Evolutionary conservation across 768 basidiomycete species (phyloP).

Genomic region (Lyophyllum atratum): DNA sequence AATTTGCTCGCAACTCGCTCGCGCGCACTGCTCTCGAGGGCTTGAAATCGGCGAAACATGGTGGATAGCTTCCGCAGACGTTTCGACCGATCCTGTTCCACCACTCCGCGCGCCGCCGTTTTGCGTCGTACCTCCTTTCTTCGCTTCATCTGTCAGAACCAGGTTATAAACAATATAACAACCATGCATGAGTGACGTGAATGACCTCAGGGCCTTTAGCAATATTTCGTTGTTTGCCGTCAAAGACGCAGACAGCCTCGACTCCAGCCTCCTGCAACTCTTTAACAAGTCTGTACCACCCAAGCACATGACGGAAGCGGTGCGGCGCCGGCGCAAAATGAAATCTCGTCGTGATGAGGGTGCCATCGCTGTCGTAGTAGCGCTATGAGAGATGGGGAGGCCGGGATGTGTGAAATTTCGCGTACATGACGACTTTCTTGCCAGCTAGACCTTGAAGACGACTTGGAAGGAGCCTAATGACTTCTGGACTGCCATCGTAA

Average conservation of each 20-base stretch:
- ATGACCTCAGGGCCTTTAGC: constrained; percentile 75
- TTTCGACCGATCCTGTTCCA: constrained; percentile 60
- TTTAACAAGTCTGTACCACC: constrained; percentile 72
- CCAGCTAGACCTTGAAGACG: constrained; percentile 63
- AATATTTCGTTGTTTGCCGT: constrained; percentile 63
- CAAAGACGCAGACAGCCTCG: constrained; percentile 75
- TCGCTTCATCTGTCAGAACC: constrained; percentile 48
- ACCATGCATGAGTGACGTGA: constrained; percentile 11
- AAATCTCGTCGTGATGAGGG: constrained; percentile 80
- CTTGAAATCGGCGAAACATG: constrained; percentile 39
- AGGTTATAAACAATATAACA: not conserved
- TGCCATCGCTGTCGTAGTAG: constrained; percentile 64
- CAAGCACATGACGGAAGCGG: constrained; percentile 67
- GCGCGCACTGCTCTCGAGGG: constrained; percentile 29
- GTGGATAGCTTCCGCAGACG: constrained; percentile 49
- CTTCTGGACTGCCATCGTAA: constrained; percentile 51
- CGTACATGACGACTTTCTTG: constrained; percentile 75
- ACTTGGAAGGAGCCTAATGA: constrained; percentile 62
- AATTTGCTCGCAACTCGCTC: constrained; percentile 22
- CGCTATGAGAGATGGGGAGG: constrained; percentile 8
- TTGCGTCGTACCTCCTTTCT: constrained; percentile 52
- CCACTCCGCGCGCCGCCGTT: constrained; percentile 49
- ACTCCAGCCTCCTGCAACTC: constrained; percentile 63
- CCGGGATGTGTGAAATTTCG: constrained; percentile 20
- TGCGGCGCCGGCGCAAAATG: constrained; percentile 72